Conservation (phyloP, 2,329 filamentous ascomycete genomes). For the Fusarium vanettenii region DNA sequence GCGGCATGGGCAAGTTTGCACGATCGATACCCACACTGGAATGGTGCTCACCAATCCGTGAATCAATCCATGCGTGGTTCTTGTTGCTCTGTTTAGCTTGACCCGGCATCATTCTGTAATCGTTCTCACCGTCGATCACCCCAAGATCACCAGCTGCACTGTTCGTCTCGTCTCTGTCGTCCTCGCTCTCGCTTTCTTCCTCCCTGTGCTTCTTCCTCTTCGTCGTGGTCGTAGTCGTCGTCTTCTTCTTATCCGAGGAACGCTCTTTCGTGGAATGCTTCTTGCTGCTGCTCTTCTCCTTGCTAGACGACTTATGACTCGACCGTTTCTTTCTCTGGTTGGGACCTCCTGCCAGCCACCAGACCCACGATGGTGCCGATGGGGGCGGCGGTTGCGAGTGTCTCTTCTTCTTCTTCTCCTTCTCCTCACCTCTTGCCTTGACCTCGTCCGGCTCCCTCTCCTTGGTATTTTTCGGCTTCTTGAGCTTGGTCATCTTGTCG, state of each 20-base stretch:
- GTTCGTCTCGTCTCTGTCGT: not conserved
- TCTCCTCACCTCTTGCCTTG: not conserved
- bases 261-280: conserved; percentile 3
- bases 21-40: not conserved
- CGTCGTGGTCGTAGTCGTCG: not conserved
- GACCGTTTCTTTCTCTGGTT: not conserved
- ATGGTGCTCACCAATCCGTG: not conserved
- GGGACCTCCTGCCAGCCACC: not conserved
- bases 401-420: conserved; percentile 1
- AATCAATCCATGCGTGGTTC: not conserved
- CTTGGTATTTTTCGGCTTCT: not conserved
- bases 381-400: not conserved
- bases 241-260: not conserved
- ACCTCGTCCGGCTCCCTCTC: conserved; percentile 3
- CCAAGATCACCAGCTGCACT: not conserved
- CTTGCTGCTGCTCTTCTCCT: not conserved
- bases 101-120: not conserved
- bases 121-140: conserved; percentile 4
- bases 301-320: not conserved
- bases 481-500: not conserved
- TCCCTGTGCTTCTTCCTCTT: not conserved
- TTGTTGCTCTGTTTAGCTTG: conserved; percentile 1
- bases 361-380: not conserved
- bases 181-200: not conserved
- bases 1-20: not conserved